These are phyloP conservation scores for Solanum acaule DNA, from an alignment of 257 asterid genomes.

Conservation along the genomic window DNA sequence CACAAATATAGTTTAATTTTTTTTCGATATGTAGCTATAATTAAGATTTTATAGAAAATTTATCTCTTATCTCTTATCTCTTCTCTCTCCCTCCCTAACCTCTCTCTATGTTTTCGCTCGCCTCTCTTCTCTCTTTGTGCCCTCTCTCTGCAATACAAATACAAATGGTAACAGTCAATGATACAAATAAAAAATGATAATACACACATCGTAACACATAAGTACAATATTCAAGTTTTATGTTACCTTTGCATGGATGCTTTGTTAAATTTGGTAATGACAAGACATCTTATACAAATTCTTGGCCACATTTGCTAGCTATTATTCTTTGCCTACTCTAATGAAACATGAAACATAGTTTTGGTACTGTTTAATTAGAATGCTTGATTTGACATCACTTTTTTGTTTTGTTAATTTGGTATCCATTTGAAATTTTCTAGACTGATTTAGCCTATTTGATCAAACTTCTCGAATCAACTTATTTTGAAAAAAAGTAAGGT, in stretches of 20 bases:
- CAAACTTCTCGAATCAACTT: background rate
- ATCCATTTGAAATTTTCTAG: background rate
- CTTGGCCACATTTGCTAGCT: background rate
- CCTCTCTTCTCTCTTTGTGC: too few relatives aligned
- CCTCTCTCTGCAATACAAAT: too few relatives aligned
- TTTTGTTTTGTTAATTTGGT: background rate
- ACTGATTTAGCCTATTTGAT: background rate
- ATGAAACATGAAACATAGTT: background rate
- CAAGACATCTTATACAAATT: background rate
- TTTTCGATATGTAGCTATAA: too few relatives aligned
- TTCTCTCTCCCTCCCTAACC: too few relatives aligned
- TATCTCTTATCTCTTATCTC: too few relatives aligned
- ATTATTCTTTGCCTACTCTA: background rate
- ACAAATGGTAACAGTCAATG: too few relatives aligned
- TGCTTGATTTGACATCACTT: background rate
- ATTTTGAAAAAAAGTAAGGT: too few relatives aligned
- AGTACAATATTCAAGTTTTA: background rate
- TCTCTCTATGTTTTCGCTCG: too few relatives aligned
- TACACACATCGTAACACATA: too few relatives aligned
- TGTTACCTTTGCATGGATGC: background rate
- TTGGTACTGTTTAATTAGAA: background rate
- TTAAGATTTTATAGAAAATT: too few relatives aligned
- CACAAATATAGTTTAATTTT: too few relatives aligned
- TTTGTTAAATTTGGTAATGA: background rate
- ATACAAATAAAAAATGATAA: too few relatives aligned